These are phyloP conservation scores for Plenodomus lindquistii DNA, from an alignment of 2,329 filamentous ascomycete genomes.

Conservation along the genomic window DNA sequence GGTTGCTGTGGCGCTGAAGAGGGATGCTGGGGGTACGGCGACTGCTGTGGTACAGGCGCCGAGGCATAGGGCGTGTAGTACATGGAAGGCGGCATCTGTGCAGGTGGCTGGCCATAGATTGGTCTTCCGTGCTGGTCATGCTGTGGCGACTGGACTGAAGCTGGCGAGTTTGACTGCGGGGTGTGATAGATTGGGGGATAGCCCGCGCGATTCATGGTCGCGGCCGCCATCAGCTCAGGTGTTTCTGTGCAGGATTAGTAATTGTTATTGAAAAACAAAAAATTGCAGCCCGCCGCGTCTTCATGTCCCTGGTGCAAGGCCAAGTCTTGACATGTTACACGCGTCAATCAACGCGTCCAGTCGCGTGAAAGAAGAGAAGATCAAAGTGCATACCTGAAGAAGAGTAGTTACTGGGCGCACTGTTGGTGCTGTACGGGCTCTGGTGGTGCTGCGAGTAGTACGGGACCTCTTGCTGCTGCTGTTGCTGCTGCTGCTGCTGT, in stretches of 20 bases:
- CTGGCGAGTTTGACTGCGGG: slow-evolving; percentile 91
- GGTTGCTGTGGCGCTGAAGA: slow-evolving; percentile 60
- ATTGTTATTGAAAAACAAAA: not conserved
- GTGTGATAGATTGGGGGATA: slow-evolving; percentile 96
- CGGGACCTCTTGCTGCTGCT: slow-evolving; percentile 73
- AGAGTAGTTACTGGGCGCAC: slow-evolving; percentile 80
- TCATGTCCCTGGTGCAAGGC: not conserved
- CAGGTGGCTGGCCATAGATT: slow-evolving; percentile 78
- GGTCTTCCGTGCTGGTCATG: slow-evolving; percentile 85
- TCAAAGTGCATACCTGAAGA: slow-evolving; percentile 59
- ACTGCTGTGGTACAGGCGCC: slow-evolving; percentile 57
- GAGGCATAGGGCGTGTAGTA: slow-evolving; percentile 66
- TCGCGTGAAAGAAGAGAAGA: slow-evolving; percentile 5
- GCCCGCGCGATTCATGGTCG: slow-evolving; percentile 65
- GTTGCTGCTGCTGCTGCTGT: slow-evolving; percentile 72
- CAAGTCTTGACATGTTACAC: too few species aligned
- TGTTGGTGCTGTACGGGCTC: slow-evolving; percentile 81
- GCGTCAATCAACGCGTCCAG: slow-evolving; percentile 6
- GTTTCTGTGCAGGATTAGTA: slow-evolving; percentile 68
- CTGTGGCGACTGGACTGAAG: slow-evolving; percentile 87
- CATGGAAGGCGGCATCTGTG: slow-evolving; percentile 81
- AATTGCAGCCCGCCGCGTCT: not conserved
- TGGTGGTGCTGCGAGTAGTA: slow-evolving; percentile 81
- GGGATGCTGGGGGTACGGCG: slow-evolving; percentile 61
- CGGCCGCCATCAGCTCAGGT: slow-evolving; percentile 69